phyloP scores from a whole-genome alignment of 805 yeast genomes.

The Jamesozyma rosinii region DNA sequence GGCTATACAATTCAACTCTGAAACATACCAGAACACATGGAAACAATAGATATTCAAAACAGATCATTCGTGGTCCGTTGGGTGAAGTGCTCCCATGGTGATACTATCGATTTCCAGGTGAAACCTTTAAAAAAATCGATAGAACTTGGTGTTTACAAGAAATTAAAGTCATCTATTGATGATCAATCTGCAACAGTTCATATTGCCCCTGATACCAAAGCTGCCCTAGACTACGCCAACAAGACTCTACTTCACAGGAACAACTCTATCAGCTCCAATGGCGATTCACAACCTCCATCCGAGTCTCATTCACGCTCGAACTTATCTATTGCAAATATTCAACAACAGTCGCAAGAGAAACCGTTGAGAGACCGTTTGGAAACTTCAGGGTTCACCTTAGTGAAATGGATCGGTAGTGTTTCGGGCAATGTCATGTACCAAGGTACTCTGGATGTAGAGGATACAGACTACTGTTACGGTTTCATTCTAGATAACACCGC shows the following conservation, averaged over 20 bases:
- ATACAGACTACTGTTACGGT: constrained; percentile 64
- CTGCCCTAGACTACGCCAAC: constrained; percentile 21
- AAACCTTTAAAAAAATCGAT: constrained; percentile 67
- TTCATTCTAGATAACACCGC: constrained; percentile 89
- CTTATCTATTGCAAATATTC: constrained; percentile 11
- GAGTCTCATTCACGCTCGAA: constrained; percentile 6
- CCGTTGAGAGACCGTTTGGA: constrained; percentile 51
- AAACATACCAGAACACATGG: no score
- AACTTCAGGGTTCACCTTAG: constrained; percentile 41
- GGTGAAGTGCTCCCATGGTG: constrained; percentile 67
- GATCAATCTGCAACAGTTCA: constrained; percentile 18
- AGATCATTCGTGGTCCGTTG: constrained; percentile 86
- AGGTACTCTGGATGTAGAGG: constrained; percentile 49
- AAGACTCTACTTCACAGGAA: constrained; percentile 15
- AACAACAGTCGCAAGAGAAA: constrained; percentile 35
- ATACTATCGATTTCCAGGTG: constrained; percentile 66
- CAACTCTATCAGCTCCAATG: constrained; percentile 7
- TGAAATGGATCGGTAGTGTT: constrained; percentile 49
- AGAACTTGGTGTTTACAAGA: constrained; percentile 32
- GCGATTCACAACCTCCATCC: background rate
- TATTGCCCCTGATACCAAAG: constrained; percentile 26
- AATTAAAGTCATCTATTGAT: constrained; percentile 17
- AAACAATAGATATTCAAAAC: constrained; percentile 81
- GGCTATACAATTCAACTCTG: no score
- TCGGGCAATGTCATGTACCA: constrained; percentile 51